phyloP scores from a whole-genome alignment of 495 filamentous ascomycete species.

The Cetradonia linearis region DNA sequence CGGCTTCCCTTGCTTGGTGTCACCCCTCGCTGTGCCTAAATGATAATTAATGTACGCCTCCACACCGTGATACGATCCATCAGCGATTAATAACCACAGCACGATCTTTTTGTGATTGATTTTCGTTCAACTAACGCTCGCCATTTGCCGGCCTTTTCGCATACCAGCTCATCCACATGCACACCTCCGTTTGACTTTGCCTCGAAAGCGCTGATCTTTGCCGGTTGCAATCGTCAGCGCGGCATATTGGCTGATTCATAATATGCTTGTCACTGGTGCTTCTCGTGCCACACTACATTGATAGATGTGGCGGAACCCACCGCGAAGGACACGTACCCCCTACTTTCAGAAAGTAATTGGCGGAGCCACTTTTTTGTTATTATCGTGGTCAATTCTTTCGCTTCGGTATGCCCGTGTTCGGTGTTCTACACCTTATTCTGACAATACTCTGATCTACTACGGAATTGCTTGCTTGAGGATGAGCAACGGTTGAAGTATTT shows the following conservation, averaged over 20 bases:
- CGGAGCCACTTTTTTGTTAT: neutral
- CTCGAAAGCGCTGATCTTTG: constrained; percentile 13
- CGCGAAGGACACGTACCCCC: neutral
- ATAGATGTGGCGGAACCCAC: neutral
- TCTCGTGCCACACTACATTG: constrained; percentile 1
- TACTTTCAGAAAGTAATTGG: neutral
- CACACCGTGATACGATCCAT: constrained; percentile 1
- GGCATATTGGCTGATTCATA: constrained; percentile 12
- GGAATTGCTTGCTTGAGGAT: neutral
- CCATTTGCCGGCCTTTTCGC: constrained; percentile 2
- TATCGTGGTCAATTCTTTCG: neutral
- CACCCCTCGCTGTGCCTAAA: constrained; percentile 1
- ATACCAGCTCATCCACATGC: neutral
- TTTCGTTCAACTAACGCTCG: neutral
- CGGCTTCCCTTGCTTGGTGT: constrained; percentile 12
- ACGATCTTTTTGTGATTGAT: constrained; percentile 2
- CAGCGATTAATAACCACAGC: constrained; percentile 5
- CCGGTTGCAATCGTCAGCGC: constrained; percentile 1
- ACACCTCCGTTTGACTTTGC: constrained; percentile 8
- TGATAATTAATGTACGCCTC: constrained; percentile 3
- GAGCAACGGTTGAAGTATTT: neutral
- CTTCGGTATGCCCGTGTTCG: neutral
- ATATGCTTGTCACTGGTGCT: constrained; percentile 1
- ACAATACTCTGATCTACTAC: neutral
- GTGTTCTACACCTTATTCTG: neutral